Evolutionary conservation across 129 eudicot genomes (phyloP).

Genomic region (Calendula officinalis): DNA sequence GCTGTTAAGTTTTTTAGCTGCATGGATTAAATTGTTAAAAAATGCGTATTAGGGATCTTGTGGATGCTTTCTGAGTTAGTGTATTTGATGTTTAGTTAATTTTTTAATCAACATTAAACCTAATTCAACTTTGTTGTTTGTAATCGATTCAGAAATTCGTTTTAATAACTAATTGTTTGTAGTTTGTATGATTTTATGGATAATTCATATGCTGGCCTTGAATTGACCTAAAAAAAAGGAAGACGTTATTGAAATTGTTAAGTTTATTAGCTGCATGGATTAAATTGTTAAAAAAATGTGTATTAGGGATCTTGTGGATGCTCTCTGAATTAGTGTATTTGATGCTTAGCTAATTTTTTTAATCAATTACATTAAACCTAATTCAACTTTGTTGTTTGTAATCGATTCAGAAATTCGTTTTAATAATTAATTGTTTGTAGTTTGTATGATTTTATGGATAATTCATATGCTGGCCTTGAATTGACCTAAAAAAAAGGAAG

Average conservation of each 20-base stretch:
- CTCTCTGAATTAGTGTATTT: not conserved
- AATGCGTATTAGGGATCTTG: constrained; percentile 14
- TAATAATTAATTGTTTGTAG: not conserved
- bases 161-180: not conserved
- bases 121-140: not conserved
- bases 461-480: constrained; percentile 10
- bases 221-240: not conserved
- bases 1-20: constrained; percentile 11
- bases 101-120: not conserved
- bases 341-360: constrained; percentile 2
- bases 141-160: not conserved
- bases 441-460: constrained; percentile 16
- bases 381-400: not conserved
- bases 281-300: not conserved
- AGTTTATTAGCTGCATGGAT: constrained; percentile 17
- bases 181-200: constrained; percentile 10
- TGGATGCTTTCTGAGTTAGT: constrained; percentile 3
- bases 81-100: not conserved
- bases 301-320: constrained; percentile 23
- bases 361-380: not conserved
- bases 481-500: not conserved
- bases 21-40: constrained; percentile 17
- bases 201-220: constrained; percentile 15
- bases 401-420: not conserved
- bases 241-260: not conserved